Evolutionary conservation across 345 rosid species (phyloP), one percentile per base, ranked within the genome.

Genomic region (Turnera subulata): DNA sequence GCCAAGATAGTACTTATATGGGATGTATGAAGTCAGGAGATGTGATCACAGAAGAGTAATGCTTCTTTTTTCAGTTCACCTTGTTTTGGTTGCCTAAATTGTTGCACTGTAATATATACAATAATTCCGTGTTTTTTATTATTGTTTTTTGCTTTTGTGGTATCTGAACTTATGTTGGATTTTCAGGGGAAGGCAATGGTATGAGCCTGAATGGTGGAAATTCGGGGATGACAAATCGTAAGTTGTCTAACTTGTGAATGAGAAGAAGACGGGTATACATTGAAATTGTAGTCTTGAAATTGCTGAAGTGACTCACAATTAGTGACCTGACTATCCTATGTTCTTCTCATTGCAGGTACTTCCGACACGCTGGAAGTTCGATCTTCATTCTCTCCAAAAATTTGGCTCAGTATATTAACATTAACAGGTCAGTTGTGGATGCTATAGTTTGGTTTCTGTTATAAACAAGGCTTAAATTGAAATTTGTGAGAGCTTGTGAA

Each of bases 21-120:
- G 99, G 97, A 55, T 89, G 99, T 76, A 93, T 87, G 99, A 93
- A 93, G 82, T 89, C 99, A 13, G 97, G 99, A 58, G 90, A 78
- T 16, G 99, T 93, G 50, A 72, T 89, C 49, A 25, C 80, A 65
- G 95, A 84, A 61, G 76, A 73, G 99, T 93, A 78, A 38, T 71
- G 69, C 54, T 57, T 65, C 57, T 58, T 20, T 38, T 50, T 58
- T 25, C 67, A 49, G 67, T 48, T 50, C 26, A 32, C 22, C 56
- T 55, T 40, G 19, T 45, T 54, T 11, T 19, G 1, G n/a, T 39
- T 57, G 54, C 20, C 22, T 35, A 22, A 33, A 46, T 45, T 49
- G 48, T 61, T 39, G 26, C 12, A 6, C 52, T 26, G 24, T 39
- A 43, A 64, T 15, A 8, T 8, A 29, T 29, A 3, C 4, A 29